Conservation (phyloP, 805 yeast species). For the Hanseniaspora jakobsenii region DNA sequence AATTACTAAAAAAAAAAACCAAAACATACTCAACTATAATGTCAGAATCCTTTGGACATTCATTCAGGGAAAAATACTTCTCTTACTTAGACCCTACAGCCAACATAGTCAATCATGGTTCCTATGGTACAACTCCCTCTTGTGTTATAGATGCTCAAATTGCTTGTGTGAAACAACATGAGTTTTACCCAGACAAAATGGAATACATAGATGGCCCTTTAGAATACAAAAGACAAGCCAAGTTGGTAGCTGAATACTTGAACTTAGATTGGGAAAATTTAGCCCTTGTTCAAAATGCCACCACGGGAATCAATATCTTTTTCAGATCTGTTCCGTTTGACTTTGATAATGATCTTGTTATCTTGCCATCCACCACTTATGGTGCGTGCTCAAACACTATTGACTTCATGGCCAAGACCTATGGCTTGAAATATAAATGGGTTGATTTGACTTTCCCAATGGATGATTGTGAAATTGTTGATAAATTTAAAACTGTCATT, state of each 20-base stretch:
- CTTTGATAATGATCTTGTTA: slow-evolving; percentile 39
- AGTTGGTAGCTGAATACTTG: slow-evolving; percentile 33
- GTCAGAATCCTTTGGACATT: slow-evolving; percentile 34
- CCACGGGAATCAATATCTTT: slow-evolving; percentile 46
- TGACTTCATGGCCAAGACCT: slow-evolving; percentile 29
- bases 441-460: slow-evolving; percentile 36
- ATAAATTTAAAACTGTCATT: slow-evolving; percentile 25
- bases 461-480: slow-evolving; percentile 31
- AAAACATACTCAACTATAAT: not conserved
- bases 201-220: slow-evolving; percentile 24
- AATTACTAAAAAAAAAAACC: no score
- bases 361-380: slow-evolving; percentile 40
- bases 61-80: slow-evolving; percentile 39
- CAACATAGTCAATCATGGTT: slow-evolving; percentile 50
- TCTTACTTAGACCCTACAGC: slow-evolving; percentile 31
- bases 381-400: slow-evolving; percentile 45
- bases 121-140: slow-evolving; percentile 47
- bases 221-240: slow-evolving; percentile 29
- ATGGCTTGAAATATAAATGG: slow-evolving; percentile 29
- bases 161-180: slow-evolving; percentile 24
- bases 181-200: slow-evolving; percentile 39
- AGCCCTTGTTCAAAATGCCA: slow-evolving; percentile 49
- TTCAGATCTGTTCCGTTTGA: slow-evolving; percentile 39
- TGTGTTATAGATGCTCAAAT: slow-evolving; percentile 34
- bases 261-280: slow-evolving; percentile 37